These are phyloP conservation scores for Mallotus repandus DNA, from an alignment of 441 rosid species.

Conservation along the genomic window DNA sequence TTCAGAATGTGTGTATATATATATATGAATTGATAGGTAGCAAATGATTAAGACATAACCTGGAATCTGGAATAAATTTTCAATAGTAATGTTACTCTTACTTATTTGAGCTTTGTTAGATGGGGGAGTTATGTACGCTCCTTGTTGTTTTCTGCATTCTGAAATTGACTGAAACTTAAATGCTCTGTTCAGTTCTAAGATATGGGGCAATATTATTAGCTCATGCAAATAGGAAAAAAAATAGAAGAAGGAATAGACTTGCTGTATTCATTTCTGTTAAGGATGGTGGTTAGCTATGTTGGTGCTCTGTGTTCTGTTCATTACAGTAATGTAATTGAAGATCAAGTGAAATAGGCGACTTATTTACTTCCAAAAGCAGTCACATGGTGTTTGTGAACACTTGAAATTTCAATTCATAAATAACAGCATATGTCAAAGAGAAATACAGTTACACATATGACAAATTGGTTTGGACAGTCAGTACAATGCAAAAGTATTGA, in stretches of 20 bases:
- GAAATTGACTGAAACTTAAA: not conserved
- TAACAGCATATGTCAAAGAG: too few species aligned
- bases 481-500: not conserved
- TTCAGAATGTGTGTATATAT: not conserved
- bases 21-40: not conserved
- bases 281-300: not conserved
- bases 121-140: not conserved
- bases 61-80: not conserved
- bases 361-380: not conserved
- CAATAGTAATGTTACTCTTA: not conserved
- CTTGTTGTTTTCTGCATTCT: not conserved
- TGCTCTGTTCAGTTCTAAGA: not conserved
- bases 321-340: not conserved
- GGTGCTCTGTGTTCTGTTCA: not conserved
- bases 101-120: not conserved
- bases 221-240: not conserved
- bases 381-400: not conserved
- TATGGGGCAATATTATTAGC: not conserved
- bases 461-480: not conserved
- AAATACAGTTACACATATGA: too few species aligned
- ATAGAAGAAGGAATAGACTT: not conserved
- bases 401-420: too few species aligned
- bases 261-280: not conserved
- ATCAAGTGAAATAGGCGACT: not conserved
- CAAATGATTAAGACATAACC: not conserved